phyloP scores from a whole-genome alignment of 768 basidiomycete genomes.

The Ephemerocybe angulata region DNA sequence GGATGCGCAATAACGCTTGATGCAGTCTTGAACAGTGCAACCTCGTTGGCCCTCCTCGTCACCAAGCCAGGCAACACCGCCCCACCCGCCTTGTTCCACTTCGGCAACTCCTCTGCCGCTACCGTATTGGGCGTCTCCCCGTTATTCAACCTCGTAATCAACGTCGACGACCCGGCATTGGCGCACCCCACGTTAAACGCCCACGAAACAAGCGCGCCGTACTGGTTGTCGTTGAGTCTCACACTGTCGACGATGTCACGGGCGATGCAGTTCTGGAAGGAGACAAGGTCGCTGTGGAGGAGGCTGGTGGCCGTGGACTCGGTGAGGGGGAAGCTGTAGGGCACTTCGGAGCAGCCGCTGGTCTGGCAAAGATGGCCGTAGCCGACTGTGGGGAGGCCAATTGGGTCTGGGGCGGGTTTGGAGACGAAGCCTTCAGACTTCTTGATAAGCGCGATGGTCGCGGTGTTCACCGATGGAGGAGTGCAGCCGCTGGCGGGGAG shows the following conservation, averaged over 20 bases:
- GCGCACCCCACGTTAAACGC: conserved; percentile 30
- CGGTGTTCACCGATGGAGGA: conserved; percentile 23
- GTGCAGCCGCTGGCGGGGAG: conserved; percentile 15
- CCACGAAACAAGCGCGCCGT: conserved; percentile 29
- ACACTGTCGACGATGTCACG: conserved; percentile 20
- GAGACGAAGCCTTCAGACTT: conserved; percentile 33
- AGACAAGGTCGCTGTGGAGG: conserved; percentile 23
- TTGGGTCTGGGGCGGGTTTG: conserved; percentile 31
- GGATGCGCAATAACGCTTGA: conserved; percentile 26
- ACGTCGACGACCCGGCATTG: conserved; percentile 21
- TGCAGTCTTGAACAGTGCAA: conserved; percentile 28
- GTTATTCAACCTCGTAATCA: conserved; percentile 26
- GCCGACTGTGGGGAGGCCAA: conserved; percentile 34
- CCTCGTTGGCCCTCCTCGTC: conserved; percentile 24
- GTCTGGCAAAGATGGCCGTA: conserved; percentile 32
- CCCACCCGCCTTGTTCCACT: conserved; percentile 27
- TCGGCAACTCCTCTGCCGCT: conserved; percentile 29
- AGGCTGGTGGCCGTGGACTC: conserved; percentile 26
- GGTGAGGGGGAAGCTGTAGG: conserved; percentile 32
- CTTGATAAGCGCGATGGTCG: conserved; percentile 29
- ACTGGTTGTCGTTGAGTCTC: conserved; percentile 30
- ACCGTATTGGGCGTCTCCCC: conserved; percentile 31
- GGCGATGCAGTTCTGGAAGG: conserved; percentile 22
- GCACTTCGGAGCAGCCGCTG: conserved; percentile 29
- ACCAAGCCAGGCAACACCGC: conserved; percentile 25